Percentiles rank a stretch among this genome's conserved stretches.
phyloP scores from a whole-genome alignment of 2,329 filamentous ascomycete genomes.

The Colletotrichum gloeosporioides region DNA sequence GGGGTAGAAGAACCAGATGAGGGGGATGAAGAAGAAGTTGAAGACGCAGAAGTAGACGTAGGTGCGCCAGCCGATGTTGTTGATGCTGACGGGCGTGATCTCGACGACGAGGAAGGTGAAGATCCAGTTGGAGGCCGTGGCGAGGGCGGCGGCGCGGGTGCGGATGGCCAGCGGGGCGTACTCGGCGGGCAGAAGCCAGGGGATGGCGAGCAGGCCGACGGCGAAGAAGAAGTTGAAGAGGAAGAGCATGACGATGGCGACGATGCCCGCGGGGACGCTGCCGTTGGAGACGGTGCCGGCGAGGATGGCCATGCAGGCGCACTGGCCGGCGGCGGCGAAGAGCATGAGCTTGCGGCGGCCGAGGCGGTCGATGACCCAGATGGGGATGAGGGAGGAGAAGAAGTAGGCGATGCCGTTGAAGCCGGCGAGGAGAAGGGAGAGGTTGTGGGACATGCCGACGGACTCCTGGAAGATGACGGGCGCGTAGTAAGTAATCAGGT shows the following conservation, averaged over 20 bases:
- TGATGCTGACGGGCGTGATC: constrained; percentile 42
- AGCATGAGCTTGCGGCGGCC: constrained; percentile 66
- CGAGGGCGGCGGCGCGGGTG: constrained; percentile 40
- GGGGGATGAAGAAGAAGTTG: constrained; percentile 43
- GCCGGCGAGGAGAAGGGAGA: constrained; percentile 58
- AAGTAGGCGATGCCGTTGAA: constrained; percentile 50
- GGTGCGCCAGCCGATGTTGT: constrained; percentile 40
- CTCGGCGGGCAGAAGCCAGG: constrained; percentile 47
- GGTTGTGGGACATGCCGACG: constrained; percentile 44
- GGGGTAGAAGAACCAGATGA: constrained; percentile 54
- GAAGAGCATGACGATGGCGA: constrained; percentile 49
- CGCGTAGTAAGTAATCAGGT: constrained; percentile 39
- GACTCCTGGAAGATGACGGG: constrained; percentile 50
- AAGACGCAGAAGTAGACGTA: constrained; percentile 43
- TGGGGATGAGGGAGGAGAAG: constrained; percentile 33
- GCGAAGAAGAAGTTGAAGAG: constrained; percentile 48
- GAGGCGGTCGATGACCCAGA: constrained; percentile 43
- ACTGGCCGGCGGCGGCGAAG: constrained; percentile 42
- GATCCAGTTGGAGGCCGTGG: constrained; percentile 41
- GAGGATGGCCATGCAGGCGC: constrained; percentile 50
- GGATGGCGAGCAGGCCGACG: constrained; percentile 43
- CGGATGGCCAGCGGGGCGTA: constrained; percentile 45
- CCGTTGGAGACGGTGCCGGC: constrained; percentile 47
- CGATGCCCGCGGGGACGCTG: constrained; percentile 41
- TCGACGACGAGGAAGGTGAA: constrained; percentile 42